A percentile compares a stretch with the other conserved stretches of the same genome.
These are phyloP conservation scores for Didymella exigua DNA, from an alignment of 2,329 filamentous ascomycete species.

Conservation along the genomic window DNA sequence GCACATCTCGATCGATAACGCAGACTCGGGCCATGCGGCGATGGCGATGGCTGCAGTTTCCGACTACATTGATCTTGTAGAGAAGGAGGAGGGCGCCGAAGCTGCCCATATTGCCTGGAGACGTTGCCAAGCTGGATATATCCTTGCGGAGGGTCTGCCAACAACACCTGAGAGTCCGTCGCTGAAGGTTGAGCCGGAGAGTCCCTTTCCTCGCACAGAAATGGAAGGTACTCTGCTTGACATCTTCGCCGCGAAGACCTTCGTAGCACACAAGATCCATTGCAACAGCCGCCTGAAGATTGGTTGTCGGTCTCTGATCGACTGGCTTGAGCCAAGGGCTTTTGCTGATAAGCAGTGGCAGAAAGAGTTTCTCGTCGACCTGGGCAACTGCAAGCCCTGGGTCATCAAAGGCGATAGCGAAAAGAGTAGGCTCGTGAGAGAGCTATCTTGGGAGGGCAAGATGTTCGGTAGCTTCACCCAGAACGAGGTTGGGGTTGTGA, in stretches of 20 bases:
- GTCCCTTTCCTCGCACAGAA: slow-evolving; percentile 15
- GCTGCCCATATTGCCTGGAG: slow-evolving; percentile 48
- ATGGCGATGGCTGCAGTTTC: slow-evolving; percentile 51
- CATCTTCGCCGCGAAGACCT: slow-evolving; percentile 50
- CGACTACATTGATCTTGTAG: slow-evolving; percentile 47
- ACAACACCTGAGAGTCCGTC: slow-evolving; percentile 30
- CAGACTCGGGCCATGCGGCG: slow-evolving; percentile 55
- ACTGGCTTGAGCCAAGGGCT: slow-evolving; percentile 51
- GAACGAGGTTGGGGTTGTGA: slow-evolving; percentile 48
- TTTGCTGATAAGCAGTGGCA: slow-evolving; percentile 43
- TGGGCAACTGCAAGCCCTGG: slow-evolving; percentile 50
- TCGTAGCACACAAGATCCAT: slow-evolving; percentile 50
- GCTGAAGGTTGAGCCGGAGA: slow-evolving; percentile 10
- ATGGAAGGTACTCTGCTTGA: slow-evolving; percentile 21
- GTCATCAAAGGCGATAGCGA: slow-evolving; percentile 48
- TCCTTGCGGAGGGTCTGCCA: slow-evolving; percentile 41
- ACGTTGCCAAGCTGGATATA: slow-evolving; percentile 52
- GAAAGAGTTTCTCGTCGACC: slow-evolving; percentile 44
- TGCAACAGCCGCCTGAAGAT: slow-evolving; percentile 49
- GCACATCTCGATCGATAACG: slow-evolving; percentile 59
- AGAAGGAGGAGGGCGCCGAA: slow-evolving; percentile 29
- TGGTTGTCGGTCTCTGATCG: slow-evolving; percentile 45
- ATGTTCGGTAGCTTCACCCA: slow-evolving; percentile 60
- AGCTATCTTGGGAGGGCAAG: slow-evolving; percentile 54
- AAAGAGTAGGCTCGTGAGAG: slow-evolving; percentile 51